Evolutionary conservation across 495 filamentous ascomycete genomes (phyloP).

Genomic region (Aspergillus haitiensis): DNA sequence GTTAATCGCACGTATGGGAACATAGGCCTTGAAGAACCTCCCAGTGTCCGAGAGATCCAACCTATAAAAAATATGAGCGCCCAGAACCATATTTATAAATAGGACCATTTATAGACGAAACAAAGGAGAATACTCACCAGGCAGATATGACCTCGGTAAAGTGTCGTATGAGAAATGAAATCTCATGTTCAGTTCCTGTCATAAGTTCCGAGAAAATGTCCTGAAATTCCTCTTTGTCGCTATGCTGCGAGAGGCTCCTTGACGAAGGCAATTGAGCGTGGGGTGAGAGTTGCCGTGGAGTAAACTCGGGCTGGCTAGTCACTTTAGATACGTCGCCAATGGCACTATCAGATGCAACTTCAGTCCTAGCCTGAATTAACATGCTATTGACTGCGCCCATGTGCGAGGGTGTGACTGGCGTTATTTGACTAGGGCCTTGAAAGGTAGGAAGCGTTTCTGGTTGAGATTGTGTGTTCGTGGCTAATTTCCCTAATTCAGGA

Average conservation of each 20-base stretch:
- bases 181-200: slow-evolving; percentile 44
- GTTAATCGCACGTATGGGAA: slow-evolving; percentile 41
- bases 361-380: not conserved
- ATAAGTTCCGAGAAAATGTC: slow-evolving; percentile 45
- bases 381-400: not conserved
- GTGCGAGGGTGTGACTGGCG: not conserved
- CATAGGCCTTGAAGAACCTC: slow-evolving; percentile 42
- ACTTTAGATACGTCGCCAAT: not conserved
- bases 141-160: slow-evolving; percentile 37
- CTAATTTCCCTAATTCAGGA: not conserved
- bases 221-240: slow-evolving; percentile 41
- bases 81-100: not conserved
- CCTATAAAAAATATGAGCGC: slow-evolving; percentile 27
- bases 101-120: too few relatives aligned
- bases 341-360: not conserved
- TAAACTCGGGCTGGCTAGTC: slow-evolving; percentile 3
- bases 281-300: slow-evolving; percentile 14
- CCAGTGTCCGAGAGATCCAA: slow-evolving; percentile 41
- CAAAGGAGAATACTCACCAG: slow-evolving; percentile 31
- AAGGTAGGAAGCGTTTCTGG: not conserved
- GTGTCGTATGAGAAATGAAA: slow-evolving; percentile 41
- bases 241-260: slow-evolving; percentile 29
- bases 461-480: not conserved
- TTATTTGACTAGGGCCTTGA: not conserved
- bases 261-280: slow-evolving; percentile 16